Base-by-base conservation (phyloP, 1,284 basidiomycete species). In the Melampsora larici-populina region DNA sequence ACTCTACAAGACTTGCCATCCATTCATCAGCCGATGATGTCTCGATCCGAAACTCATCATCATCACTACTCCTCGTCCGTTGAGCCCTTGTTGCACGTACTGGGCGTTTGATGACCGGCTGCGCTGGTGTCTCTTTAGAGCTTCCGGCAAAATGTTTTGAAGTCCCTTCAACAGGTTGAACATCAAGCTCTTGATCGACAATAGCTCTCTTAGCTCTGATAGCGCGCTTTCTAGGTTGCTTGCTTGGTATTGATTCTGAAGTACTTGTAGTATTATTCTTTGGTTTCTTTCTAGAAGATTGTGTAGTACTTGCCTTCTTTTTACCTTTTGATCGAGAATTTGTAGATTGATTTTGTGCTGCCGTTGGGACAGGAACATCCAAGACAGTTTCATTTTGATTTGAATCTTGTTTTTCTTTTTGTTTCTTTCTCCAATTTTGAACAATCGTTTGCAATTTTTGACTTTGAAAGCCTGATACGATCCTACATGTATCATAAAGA, bases 361-460 rank as follows among this genome's bases (percentile, higher is more conserved):
- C 55, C n/a, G n/a, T 9, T 24, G 55, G n/a, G 29, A 60, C 15
- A 9, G 55, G 55, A 60, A 11, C n/a, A 15, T 24, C n/a, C 8
- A 60, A 24, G 55, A 24, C 29, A 24, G 55, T 15, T 24, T 24
- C 8, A 60, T 60, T 29, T 24, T 24, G 21, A 24, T 60, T 29
- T 3, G 9, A 29, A 60, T 31, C 58, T 26, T 36, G 7, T 31
- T 29, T 21, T 73, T 51, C 40, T 36, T 73, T 63, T 40, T 71
- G 55, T 40, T 65, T 63, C n/a, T 55, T 26, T 49, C 71, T 49
- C 71, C 71, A 73, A 49, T 73, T 73, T 24, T 73, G 71, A n/a
- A 73, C 71, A 24, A 73, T 73, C 11, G 62, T 65, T 66, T 73
- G 71, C 51, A 73, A 65, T 29, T 63, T 46, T 31, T 73, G 71